Conservation (phyloP, 768 basidiomycete genomes). For the Agrocybe praecox region DNA sequence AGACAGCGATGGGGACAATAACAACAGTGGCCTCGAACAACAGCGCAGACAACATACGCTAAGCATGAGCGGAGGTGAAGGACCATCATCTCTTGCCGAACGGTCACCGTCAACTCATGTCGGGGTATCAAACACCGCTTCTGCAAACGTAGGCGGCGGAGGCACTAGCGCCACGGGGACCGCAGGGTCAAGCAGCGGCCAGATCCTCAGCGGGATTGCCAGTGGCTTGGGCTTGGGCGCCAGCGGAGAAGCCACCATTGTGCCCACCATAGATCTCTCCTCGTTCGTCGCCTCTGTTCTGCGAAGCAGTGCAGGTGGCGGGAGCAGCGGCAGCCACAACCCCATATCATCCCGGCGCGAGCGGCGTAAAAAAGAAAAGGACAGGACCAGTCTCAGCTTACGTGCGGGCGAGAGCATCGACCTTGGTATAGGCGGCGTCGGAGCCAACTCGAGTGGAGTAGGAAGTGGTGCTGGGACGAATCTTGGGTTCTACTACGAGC, state of each 20-base stretch:
- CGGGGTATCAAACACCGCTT: not conserved
- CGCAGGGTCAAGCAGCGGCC: constrained; percentile 29
- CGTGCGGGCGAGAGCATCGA: constrained; percentile 45
- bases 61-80: constrained; percentile 14
- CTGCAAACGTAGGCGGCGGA: not conserved
- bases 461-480: not conserved
- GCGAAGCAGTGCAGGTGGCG: not conserved
- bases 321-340: not conserved
- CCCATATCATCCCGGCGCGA: not conserved
- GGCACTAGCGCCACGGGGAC: not conserved
- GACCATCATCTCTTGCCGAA: not conserved
- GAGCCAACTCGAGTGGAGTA: constrained; percentile 1
- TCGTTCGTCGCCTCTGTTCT: constrained; percentile 49
- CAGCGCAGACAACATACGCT: constrained; percentile 22
- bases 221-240: constrained; percentile 24
- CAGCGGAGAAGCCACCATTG: constrained; percentile 30
- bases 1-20: constrained; percentile 18
- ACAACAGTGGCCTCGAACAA: constrained; percentile 25
- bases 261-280: constrained; percentile 53
- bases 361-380: constrained; percentile 7
- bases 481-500: constrained; percentile 7
- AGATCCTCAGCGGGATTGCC: constrained; percentile 44
- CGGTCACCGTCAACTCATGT: constrained; percentile 3
- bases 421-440: constrained; percentile 43
- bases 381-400: constrained; percentile 6